Base-by-base conservation (phyloP, 2,329 filamentous ascomycete genomes). In the Chaetothyriales sp. region DNA sequence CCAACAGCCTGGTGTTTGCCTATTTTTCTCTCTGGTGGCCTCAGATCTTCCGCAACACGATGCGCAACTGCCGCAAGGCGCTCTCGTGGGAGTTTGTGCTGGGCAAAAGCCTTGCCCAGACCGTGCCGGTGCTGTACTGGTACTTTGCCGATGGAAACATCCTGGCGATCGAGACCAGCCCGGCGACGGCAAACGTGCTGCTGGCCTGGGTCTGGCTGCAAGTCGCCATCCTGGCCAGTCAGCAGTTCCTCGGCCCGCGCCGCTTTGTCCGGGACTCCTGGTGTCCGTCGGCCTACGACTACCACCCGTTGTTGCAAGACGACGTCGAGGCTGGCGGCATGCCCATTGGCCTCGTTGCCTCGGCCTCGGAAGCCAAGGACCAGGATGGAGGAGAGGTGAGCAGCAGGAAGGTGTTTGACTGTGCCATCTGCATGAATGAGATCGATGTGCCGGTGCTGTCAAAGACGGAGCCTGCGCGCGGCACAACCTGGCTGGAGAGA, bases 1-100 rank as follows among this genome's bases (percentile, higher is more conserved):
- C 73, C 55, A 74, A 89, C 63, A 56, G 74, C 2, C 69, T 94
- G 19, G 75, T 78, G 1, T 79, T 90, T 60, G 57, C 77, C 49
- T 95, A 95, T 64, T 77, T 95, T 44, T 95, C 89, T 18, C 82
- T 95, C 63, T 96, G 90, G 90, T 64, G 81, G 0, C 90, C 92
- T 0, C 92, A 98, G 65, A 94, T 96, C 58, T 79, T 84, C 63
- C 85, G 92, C 55, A 98, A 98, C 65, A 74, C 84, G 49, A 80
- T 86, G 67, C 85, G 90, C 49, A 95, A 95, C 67, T 95, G 88
- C 66, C 86, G 89, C 43, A 86, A 85, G 60, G 89, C 90, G 0
- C 73, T 96, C n/a, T 77, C 82, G 2, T 95, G 89, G 88, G 83
- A 84, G 53, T 98, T 94, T 63, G 83, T 95, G 51, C 63, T 88